Evolutionary conservation across 768 basidiomycete genomes (phyloP).

Genomic region (Tremella yokohamensis): DNA sequence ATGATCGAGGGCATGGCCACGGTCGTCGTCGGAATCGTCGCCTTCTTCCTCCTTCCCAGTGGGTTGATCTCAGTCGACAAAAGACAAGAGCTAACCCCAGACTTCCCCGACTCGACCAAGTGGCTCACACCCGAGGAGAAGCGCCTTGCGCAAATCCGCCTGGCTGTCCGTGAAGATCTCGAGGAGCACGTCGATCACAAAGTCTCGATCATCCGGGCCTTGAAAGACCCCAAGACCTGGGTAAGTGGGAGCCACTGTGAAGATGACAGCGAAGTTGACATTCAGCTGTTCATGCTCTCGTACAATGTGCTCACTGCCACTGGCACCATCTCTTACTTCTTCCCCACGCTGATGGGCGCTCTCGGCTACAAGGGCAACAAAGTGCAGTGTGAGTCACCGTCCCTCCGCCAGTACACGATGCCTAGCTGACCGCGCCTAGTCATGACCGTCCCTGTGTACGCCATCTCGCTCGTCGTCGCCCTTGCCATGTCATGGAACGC

Average conservation of each 20-base stretch:
- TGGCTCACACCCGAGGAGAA: conserved; percentile 41
- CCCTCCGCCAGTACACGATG: too few relatives aligned
- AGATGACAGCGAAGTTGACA: not conserved
- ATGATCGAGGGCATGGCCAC: conserved; percentile 49
- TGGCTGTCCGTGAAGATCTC: conserved; percentile 19
- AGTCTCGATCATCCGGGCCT: conserved; percentile 37
- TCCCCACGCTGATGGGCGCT: conserved; percentile 44
- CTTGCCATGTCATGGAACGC: conserved; percentile 35
- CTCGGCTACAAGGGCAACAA: conserved; percentile 42
- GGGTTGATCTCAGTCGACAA: not conserved
- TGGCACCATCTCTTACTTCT: conserved; percentile 50
- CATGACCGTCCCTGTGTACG: conserved; percentile 50
- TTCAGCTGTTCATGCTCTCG: conserved; percentile 33
- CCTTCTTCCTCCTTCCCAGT: conserved; percentile 44
- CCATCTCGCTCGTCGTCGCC: conserved; percentile 41
- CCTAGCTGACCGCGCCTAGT: conserved; percentile 11
- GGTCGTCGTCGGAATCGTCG: conserved; percentile 31
- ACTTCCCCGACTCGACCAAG: conserved; percentile 46
- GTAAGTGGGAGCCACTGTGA: conserved; percentile 19
- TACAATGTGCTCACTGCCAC: conserved; percentile 41
- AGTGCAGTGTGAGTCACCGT: conserved; percentile 37
- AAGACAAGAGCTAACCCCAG: conserved; percentile 5
- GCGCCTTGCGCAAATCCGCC: conserved; percentile 30
- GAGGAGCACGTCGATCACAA: conserved; percentile 34
- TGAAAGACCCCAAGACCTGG: conserved; percentile 47